Percentiles rank a stretch among this genome's conserved stretches.
Evolutionary conservation across 2,329 filamentous ascomycete species (phyloP).

Genomic region (Ophiosphaerella herpotricha): DNA sequence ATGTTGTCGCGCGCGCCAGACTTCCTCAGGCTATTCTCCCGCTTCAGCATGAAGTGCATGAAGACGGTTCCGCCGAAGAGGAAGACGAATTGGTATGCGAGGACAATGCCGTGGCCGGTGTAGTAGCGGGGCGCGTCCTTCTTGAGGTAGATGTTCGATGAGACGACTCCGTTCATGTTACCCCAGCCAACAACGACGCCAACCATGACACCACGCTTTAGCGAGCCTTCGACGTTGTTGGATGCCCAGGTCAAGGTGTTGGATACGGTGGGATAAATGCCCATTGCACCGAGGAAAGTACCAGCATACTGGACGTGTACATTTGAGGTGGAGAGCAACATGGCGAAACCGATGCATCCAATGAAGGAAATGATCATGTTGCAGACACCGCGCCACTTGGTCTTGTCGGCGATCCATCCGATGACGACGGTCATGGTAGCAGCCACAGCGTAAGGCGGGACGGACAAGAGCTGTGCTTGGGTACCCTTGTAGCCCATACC

Average conservation of each 20-base stretch:
- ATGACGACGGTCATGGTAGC: constrained; percentile 70
- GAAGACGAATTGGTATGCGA: constrained; percentile 74
- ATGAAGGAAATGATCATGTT: constrained; percentile 74
- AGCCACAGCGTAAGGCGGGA: constrained; percentile 76
- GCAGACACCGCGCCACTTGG: constrained; percentile 73
- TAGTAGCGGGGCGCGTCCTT: constrained; percentile 68
- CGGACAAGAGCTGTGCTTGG: constrained; percentile 71
- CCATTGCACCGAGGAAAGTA: constrained; percentile 81
- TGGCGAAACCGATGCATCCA: constrained; percentile 77
- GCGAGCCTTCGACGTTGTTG: constrained; percentile 91
- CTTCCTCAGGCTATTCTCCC: constrained; percentile 71
- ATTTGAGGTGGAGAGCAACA: constrained; percentile 70
- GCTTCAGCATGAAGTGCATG: constrained; percentile 65
- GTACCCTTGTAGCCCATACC: constrained; percentile 61
- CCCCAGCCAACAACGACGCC: constrained; percentile 91
- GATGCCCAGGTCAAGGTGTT: constrained; percentile 88
- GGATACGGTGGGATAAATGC: constrained; percentile 85
- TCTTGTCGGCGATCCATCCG: constrained; percentile 77
- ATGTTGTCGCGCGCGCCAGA: constrained; percentile 69
- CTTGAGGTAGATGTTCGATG: constrained; percentile 74
- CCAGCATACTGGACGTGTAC: constrained; percentile 79
- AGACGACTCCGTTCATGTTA: constrained; percentile 87
- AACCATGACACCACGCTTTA: constrained; percentile 86
- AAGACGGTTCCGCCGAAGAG: constrained; percentile 72
- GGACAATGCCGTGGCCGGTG: constrained; percentile 74